phyloP scores from a whole-genome alignment of 176 grass and related monocot species.

The Alloteropsis semialata region DNA sequence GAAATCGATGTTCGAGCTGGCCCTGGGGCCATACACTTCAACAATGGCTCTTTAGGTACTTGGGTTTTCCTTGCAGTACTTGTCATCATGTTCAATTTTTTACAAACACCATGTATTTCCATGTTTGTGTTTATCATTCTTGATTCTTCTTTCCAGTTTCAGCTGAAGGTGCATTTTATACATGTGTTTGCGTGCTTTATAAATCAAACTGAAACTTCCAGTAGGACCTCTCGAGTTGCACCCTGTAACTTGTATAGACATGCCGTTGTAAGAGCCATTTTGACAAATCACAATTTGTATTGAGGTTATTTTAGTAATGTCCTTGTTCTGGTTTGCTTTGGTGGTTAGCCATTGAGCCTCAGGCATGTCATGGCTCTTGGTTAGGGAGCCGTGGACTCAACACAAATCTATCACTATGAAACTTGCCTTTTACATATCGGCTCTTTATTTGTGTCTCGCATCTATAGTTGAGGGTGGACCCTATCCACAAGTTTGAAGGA shows the following conservation, averaged over 20 bases:
- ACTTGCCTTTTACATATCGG: too few relatives aligned
- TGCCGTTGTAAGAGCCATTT: too few relatives aligned
- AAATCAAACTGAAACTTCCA: neutral
- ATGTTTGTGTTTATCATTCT: neutral
- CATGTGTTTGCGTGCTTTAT: slow-evolving; percentile 4
- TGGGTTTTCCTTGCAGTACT: slow-evolving; percentile 26
- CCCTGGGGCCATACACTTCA: neutral
- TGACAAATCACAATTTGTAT: neutral
- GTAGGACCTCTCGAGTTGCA: neutral
- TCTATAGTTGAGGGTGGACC: too few relatives aligned
- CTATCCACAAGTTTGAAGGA: too few relatives aligned
- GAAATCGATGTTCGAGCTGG: neutral
- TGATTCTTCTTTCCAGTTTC: neutral
- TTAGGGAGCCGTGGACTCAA: too few relatives aligned
- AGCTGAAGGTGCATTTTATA: neutral
- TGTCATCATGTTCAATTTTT: neutral
- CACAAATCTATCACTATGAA: too few relatives aligned
- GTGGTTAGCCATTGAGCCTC: too few relatives aligned
- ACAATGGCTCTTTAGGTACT: slow-evolving; percentile 12
- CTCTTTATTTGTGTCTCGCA: too few relatives aligned
- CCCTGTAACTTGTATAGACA: too few relatives aligned
- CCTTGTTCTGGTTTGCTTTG: slow-evolving; percentile 8
- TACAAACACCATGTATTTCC: neutral
- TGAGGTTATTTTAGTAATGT: neutral
- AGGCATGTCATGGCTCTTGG: too few relatives aligned